These are phyloP conservation scores for Pleurotus ostreatus DNA, from an alignment of 768 basidiomycete genomes.

Conservation along the genomic window DNA sequence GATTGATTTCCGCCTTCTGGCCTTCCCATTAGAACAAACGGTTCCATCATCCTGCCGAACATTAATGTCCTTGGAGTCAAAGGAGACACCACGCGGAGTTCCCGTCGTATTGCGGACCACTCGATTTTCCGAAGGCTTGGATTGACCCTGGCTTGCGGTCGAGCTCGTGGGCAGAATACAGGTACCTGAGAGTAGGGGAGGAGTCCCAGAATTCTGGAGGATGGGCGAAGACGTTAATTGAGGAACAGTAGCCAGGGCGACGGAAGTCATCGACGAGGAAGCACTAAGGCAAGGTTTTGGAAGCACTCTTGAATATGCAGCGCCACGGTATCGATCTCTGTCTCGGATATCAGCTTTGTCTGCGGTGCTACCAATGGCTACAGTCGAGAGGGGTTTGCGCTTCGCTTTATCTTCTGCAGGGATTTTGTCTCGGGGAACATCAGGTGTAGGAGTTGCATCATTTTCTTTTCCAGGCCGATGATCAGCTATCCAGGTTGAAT, in stretches of 20 bases:
- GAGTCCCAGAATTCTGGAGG: background rate
- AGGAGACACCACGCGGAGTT: background rate
- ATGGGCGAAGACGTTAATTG: background rate
- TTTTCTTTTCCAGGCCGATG: too few species aligned
- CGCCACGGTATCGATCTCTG: slow-evolving; percentile 1
- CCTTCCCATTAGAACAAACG: background rate
- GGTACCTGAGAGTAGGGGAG: too few species aligned
- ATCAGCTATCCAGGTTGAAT: too few species aligned
- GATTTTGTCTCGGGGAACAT: background rate
- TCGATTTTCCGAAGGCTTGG: background rate
- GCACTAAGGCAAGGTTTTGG: background rate
- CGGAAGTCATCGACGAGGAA: background rate
- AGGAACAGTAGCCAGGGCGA: background rate
- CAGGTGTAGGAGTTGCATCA: too few species aligned
- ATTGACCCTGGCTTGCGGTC: background rate
- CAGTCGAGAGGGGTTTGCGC: background rate
- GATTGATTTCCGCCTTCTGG: background rate
- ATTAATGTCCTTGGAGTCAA: background rate
- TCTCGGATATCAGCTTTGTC: background rate
- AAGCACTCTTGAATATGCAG: background rate
- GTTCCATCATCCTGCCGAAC: background rate
- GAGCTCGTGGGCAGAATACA: too few species aligned
- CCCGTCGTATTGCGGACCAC: background rate
- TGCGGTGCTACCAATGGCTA: background rate
- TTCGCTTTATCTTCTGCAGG: background rate